phyloP scores from a whole-genome alignment of 2,329 filamentous ascomycete species.

The Ophiostoma quercus region DNA sequence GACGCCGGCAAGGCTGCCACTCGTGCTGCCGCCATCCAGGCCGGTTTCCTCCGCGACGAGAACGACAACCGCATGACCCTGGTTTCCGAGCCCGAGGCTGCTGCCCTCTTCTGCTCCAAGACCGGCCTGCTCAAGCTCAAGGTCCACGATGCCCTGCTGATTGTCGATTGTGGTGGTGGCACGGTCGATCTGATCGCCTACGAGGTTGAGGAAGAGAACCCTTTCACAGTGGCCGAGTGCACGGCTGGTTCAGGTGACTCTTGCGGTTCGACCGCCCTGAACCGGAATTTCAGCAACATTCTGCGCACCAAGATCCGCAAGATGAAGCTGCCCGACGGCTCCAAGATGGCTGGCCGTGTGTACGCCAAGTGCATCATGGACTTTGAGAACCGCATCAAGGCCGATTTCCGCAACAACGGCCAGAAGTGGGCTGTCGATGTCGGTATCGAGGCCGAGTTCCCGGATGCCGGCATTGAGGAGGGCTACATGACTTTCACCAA shows the following conservation, averaged over 20 bases:
- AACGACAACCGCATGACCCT: slow-evolving; percentile 95
- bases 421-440: slow-evolving; percentile 99
- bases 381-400: slow-evolving; percentile 99
- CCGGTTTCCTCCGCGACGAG: slow-evolving; percentile 92
- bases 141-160: slow-evolving; percentile 95
- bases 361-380: slow-evolving; percentile 99
- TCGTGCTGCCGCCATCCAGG: slow-evolving; percentile 90
- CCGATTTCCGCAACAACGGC: slow-evolving; percentile 97
- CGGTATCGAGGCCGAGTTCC: slow-evolving; percentile 96
- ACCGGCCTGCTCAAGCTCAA: slow-evolving; percentile 93
- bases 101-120: slow-evolving; percentile 96
- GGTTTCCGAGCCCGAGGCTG: slow-evolving; percentile 93
- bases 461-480: slow-evolving; percentile 95
- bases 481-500: slow-evolving; percentile 99
- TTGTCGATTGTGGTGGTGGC: slow-evolving; percentile 96
- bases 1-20: slow-evolving; percentile 97
- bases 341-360: slow-evolving; percentile 93
- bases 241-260: slow-evolving; percentile 96
- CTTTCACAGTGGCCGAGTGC: slow-evolving; percentile 94
- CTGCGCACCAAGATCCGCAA: slow-evolving; percentile 95
- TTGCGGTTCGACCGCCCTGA: slow-evolving; percentile 95
- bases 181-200: slow-evolving; percentile 99
- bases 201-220: slow-evolving; percentile 95
- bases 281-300: slow-evolving; percentile 98
- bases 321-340: slow-evolving; percentile 97